These are phyloP conservation scores for Neovahlkampfia damariscottae DNA, from an alignment of 78 protist genomes.

Conservation along the genomic window DNA sequence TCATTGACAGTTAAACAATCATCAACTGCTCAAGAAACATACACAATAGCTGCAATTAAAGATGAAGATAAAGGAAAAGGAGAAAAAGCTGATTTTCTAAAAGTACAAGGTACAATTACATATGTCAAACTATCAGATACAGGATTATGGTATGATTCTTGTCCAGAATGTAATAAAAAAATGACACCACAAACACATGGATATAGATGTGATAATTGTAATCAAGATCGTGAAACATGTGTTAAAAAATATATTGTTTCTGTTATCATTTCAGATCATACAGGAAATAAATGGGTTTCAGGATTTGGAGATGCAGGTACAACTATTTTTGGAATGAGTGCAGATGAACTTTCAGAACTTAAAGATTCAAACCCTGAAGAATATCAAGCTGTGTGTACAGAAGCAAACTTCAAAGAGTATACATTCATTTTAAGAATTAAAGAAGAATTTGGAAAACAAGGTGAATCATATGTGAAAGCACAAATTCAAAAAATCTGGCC, in stretches of 20 bases:
- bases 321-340: background rate
- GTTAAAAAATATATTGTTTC: background rate
- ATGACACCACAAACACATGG: background rate
- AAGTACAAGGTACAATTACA: slow-evolving; percentile 8
- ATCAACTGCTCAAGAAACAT: too few species aligned
- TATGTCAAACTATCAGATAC: slow-evolving; percentile 15
- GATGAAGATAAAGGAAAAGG: too few species aligned
- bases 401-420: too few species aligned
- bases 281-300: background rate
- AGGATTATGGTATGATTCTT: background rate
- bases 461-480: too few species aligned
- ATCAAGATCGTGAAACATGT: background rate
- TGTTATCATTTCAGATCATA: background rate
- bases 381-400: too few species aligned
- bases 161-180: background rate
- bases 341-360: background rate
- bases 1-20: background rate
- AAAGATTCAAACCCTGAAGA: background rate
- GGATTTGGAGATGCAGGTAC: background rate
- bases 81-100: slow-evolving; percentile 7
- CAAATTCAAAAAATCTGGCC: too few species aligned
- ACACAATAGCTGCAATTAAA: too few species aligned
- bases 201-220: background rate
- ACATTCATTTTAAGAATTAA: too few species aligned
- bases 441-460: too few species aligned